Evolutionary conservation across 116 monocot genomes (phyloP).

Genomic region (Cymodocea nodosa): DNA sequence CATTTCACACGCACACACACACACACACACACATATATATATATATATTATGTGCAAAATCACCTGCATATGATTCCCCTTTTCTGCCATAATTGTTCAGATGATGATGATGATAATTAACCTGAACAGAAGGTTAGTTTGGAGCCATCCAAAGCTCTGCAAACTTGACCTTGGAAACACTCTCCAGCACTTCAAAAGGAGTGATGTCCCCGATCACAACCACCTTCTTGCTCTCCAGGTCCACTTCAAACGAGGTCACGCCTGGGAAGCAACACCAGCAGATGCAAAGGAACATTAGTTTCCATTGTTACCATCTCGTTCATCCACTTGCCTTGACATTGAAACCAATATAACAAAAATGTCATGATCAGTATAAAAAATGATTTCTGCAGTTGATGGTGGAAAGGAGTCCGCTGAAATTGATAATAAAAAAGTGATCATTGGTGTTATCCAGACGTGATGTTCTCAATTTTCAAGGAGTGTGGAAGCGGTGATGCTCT

Average conservation of each 20-base stretch:
- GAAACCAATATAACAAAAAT: not conserved
- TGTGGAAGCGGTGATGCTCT: not conserved
- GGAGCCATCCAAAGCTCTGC: constrained; percentile 54
- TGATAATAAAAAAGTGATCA: too few relatives aligned
- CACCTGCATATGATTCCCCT: too few relatives aligned
- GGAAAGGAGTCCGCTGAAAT: too few relatives aligned
- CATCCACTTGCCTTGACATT: not conserved
- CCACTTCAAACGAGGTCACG: constrained; percentile 60
- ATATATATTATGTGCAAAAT: too few relatives aligned
- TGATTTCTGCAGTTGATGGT: too few relatives aligned
- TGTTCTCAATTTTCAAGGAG: not conserved
- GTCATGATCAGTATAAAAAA: too few relatives aligned
- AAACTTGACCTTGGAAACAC: constrained; percentile 81
- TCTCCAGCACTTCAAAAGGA: constrained; percentile 64
- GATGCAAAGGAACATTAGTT: not conserved
- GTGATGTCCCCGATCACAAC: constrained; percentile 81
- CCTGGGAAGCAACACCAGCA: constrained; percentile 16
- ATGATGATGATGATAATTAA: too few relatives aligned
- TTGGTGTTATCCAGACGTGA: not conserved
- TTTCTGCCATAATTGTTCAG: too few relatives aligned
- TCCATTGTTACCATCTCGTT: not conserved
- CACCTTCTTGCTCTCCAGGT: constrained; percentile 87
- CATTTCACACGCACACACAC: too few relatives aligned
- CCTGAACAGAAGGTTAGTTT: not conserved
- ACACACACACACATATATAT: too few relatives aligned